Conservation (phyloP, 352 stramenopile species). For the Thraustochytrium striatum region DNA sequence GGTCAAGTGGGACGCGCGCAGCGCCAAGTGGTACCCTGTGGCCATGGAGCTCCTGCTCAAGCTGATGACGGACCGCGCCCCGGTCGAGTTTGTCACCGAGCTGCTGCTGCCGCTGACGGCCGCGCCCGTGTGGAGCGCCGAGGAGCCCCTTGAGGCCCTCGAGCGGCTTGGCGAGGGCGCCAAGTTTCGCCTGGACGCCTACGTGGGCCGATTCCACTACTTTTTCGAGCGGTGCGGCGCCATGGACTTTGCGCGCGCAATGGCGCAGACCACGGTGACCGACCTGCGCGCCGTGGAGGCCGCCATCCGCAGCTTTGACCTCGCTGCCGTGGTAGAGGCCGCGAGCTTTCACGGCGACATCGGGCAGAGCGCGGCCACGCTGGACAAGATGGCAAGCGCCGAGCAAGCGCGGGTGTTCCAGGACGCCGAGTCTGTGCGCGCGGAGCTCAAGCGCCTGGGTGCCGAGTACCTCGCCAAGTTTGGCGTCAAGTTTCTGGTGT, state of each 20-base stretch:
- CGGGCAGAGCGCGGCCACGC: constrained; percentile 2
- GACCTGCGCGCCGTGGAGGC: not conserved
- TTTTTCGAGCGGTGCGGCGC: constrained; percentile 45
- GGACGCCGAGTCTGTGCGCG: not conserved
- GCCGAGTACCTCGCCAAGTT: constrained; percentile 9
- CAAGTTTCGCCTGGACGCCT: constrained; percentile 7
- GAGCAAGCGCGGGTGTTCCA: constrained; percentile 16
- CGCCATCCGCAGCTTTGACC: constrained; percentile 21
- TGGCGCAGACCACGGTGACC: constrained; percentile 20
- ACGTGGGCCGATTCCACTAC: constrained; percentile 31
- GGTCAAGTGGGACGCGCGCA: not conserved
- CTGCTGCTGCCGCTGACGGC: constrained; percentile 14
- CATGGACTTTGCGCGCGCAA: constrained; percentile 26
- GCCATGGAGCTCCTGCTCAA: constrained; percentile 43
- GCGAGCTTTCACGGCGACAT: constrained; percentile 43
- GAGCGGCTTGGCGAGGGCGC: not conserved
- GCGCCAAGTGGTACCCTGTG: constrained; percentile 30
- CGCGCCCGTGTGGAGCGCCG: not conserved
- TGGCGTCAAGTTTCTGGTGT: constrained; percentile 44
- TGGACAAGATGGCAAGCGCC: constrained; percentile 38
- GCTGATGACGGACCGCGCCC: not conserved
- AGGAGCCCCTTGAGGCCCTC: constrained; percentile 1
- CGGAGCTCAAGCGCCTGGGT: not conserved
- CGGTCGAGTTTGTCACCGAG: constrained; percentile 37
- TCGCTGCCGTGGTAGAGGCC: constrained; percentile 17